Evolutionary conservation across 306 rosid genomes (phyloP).

Genomic region (Cyamopsis tetragonoloba): DNA sequence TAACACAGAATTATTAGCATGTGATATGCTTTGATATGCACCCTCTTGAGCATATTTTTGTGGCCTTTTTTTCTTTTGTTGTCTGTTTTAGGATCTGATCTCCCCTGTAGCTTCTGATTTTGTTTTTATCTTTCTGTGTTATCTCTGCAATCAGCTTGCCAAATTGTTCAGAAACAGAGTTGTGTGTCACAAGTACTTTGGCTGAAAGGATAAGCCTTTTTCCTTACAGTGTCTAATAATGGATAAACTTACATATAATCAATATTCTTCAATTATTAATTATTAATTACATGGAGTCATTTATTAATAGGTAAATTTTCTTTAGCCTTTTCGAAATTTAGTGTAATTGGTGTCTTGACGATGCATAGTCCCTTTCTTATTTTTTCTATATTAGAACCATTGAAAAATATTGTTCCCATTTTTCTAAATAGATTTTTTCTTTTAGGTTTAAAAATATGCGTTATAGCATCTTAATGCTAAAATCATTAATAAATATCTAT

Average conservation of each 20-base stretch:
- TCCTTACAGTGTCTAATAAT: slow-evolving; percentile 10
- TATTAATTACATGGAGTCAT: background rate
- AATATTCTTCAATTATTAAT: background rate
- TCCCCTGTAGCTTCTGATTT: slow-evolving; percentile 23
- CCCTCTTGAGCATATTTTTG: slow-evolving; percentile 31
- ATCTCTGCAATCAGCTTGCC: slow-evolving; percentile 27
- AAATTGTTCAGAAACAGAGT: slow-evolving; percentile 23
- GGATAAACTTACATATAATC: slow-evolving; percentile 25
- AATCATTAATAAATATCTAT: too few relatives aligned
- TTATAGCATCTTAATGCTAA: too few relatives aligned
- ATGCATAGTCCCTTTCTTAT: too few relatives aligned
- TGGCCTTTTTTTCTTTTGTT: slow-evolving; percentile 21
- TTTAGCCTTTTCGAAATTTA: too few relatives aligned
- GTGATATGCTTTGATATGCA: slow-evolving; percentile 46
- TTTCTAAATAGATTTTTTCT: too few relatives aligned
- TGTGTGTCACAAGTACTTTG: slow-evolving; percentile 26
- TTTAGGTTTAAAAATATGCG: too few relatives aligned
- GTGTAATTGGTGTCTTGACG: too few relatives aligned
- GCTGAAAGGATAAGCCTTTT: slow-evolving; percentile 20
- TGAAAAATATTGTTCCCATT: too few relatives aligned
- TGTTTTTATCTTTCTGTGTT: slow-evolving; percentile 21
- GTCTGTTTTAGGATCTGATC: slow-evolving; percentile 15
- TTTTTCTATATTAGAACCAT: too few relatives aligned
- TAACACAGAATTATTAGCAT: slow-evolving; percentile 20
- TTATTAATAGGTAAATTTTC: too few relatives aligned